A percentile compares a stretch with the other conserved stretches of the same genome.
Evolutionary conservation across 148 eudicot genomes (phyloP).

Genomic region (Camellia granthamiana): DNA sequence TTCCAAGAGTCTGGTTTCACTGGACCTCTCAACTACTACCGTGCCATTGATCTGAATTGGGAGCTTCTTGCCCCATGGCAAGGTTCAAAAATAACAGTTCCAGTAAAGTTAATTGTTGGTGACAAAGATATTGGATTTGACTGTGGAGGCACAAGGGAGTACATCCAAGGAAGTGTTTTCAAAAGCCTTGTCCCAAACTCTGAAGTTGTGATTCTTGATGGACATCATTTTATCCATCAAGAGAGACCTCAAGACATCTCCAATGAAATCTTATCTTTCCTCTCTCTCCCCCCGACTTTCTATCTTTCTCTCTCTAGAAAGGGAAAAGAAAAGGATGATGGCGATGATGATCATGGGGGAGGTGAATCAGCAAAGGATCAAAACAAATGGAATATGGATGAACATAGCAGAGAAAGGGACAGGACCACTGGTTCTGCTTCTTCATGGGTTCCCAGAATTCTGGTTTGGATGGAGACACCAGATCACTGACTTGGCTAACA

Average conservation of each 20-base stretch:
- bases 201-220: slow-evolving; percentile 43
- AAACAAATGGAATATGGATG: too few species aligned
- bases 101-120: slow-evolving; percentile 47
- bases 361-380: too few species aligned
- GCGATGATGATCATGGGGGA: too few species aligned
- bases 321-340: too few species aligned
- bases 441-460: too few species aligned
- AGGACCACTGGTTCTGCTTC: too few species aligned
- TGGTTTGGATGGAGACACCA: too few species aligned
- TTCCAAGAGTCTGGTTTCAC: slow-evolving; percentile 60
- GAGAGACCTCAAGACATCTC: slow-evolving; percentile 52
- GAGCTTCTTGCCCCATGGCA: slow-evolving; percentile 56
- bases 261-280: slow-evolving; percentile 38
- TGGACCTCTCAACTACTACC: slow-evolving; percentile 53
- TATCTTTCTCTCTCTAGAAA: too few species aligned
- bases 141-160: slow-evolving; percentile 35
- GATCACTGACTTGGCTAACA: too few species aligned
- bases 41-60: slow-evolving; percentile 63
- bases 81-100: slow-evolving; percentile 48
- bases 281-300: too few species aligned
- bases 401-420: too few species aligned
- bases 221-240: slow-evolving; percentile 46
- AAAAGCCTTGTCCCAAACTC: slow-evolving; percentile 38
- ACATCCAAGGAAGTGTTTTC: slow-evolving; percentile 30
- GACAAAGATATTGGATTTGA: slow-evolving; percentile 47